Base-by-base conservation (phyloP, 805 yeast genomes). In the Ogataea philodendri region DNA sequence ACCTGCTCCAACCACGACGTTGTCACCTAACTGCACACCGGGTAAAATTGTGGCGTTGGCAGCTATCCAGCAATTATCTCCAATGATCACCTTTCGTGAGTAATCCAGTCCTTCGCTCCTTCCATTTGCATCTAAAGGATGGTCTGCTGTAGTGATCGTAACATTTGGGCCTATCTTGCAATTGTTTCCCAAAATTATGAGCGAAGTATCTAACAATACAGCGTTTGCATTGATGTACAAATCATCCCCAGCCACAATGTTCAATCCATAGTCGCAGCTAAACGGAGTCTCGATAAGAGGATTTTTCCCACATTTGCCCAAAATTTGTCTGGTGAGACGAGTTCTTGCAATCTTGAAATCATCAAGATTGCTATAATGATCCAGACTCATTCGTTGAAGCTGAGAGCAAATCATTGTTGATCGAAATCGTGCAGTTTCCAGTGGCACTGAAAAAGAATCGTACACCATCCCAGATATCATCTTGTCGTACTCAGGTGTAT, bases 21-120 rank as follows among this genome's bases (percentile, higher is more conserved):
- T 72, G 32, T 75, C 73, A 9, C 88, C 89, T 28, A 82, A 67
- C 1, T 70, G 74, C 8, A 78, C 80, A 7, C 88, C 89, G 2
- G 84, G 83, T 32, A 81, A 56, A 7, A 83, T 67, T 1, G 63
- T 61, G 10, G 62, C 75, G 25, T 67, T 65, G 1, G 78, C 66
- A 10, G 84, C 85, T 25, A 82, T 61, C 90, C 89, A 82, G 7
- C 78, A 84, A 42, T 74, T 71, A 52, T 76, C 68, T 3, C 82
- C 86, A 22, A 83, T 75, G 3, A 54, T 62, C 19, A 83, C 69
- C 5, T 83, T 81, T 22, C 57, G 49, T 0, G 82, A 79, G 46
- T 61, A 72, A 51, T 82, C 89, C 3, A 61, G 59, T 2, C 69
- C 74, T 36, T 30, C n/a, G 18, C 48, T 26, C 39, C 84, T 61